Percentiles rank a stretch among this genome's conserved stretches.
Evolutionary conservation across 805 yeast species (phyloP).

Genomic region (Schizosaccharomyces octosporus): DNA sequence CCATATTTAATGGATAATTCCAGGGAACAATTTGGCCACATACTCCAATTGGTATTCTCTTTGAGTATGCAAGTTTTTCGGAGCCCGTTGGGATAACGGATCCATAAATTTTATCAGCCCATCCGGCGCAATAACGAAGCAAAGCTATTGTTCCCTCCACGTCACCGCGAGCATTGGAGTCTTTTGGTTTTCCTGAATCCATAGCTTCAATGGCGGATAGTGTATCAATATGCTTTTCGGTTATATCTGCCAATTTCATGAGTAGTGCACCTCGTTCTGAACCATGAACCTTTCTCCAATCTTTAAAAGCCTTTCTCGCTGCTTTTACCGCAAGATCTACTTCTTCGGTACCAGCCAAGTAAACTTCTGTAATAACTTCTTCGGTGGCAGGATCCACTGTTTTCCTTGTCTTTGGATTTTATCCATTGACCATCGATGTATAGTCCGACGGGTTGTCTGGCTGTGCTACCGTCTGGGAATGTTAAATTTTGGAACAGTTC

Average conservation of each 20-base stretch:
- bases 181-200: slow-evolving; percentile 64
- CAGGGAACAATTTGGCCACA: slow-evolving; percentile 92
- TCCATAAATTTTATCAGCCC: slow-evolving; percentile 71
- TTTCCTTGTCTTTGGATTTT: slow-evolving; percentile 29
- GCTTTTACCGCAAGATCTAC: slow-evolving; percentile 73
- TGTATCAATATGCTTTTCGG: slow-evolving; percentile 46
- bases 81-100: slow-evolving; percentile 48
- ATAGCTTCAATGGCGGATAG: slow-evolving; percentile 61
- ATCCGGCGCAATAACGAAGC: slow-evolving; percentile 70
- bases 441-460: slow-evolving; percentile 61
- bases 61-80: slow-evolving; percentile 50
- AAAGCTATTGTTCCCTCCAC: slow-evolving; percentile 43
- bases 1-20: slow-evolving; percentile 87
- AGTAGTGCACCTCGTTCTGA: slow-evolving; percentile 35
- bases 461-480: slow-evolving; percentile 49
- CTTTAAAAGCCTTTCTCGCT: slow-evolving; percentile 52
- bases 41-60: slow-evolving; percentile 80
- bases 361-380: slow-evolving; percentile 38
- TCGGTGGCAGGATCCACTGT: slow-evolving; percentile 23
- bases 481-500: slow-evolving; percentile 13
- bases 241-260: slow-evolving; percentile 47
- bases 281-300: slow-evolving; percentile 54
- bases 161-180: slow-evolving; percentile 36
- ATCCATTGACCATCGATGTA: slow-evolving; percentile 59
- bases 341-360: slow-evolving; percentile 56